These are phyloP conservation scores for Dendrostoma leiphaemia DNA, from an alignment of 2,329 filamentous ascomycete genomes.

Conservation along the genomic window DNA sequence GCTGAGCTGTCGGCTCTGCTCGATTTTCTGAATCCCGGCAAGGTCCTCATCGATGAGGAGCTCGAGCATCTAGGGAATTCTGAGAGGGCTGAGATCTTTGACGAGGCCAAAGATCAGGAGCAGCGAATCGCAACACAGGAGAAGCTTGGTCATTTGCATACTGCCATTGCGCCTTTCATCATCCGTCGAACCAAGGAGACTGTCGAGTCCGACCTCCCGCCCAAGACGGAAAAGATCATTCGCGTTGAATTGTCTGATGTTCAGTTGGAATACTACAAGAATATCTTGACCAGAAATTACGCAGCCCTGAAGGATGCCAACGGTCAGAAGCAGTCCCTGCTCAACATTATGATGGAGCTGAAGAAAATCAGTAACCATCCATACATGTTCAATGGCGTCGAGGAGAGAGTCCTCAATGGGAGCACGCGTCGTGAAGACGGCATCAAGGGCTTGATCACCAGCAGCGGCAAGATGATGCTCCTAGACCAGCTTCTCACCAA, in stretches of 20 bases:
- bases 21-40: constrained; percentile 96
- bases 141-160: constrained; percentile 83
- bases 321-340: constrained; percentile 88
- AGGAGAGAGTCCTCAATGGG: constrained; percentile 81
- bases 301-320: constrained; percentile 87
- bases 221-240: constrained; percentile 98
- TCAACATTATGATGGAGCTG: constrained; percentile 99
- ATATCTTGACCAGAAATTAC: constrained; percentile 96
- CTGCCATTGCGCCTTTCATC: constrained; percentile 89
- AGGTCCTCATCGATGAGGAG: constrained; percentile 86
- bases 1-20: constrained; percentile 89
- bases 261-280: constrained; percentile 98
- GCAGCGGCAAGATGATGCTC: constrained; percentile 99
- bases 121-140: constrained; percentile 74
- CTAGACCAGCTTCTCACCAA: constrained; percentile 94
- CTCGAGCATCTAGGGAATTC: constrained; percentile 69
- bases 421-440: constrained; percentile 83
- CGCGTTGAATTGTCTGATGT: constrained; percentile 95
- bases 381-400: constrained; percentile 94
- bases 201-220: constrained; percentile 92
- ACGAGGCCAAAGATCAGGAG: constrained; percentile 32
- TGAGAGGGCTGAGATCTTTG: constrained; percentile 26
- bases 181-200: constrained; percentile 95
- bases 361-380: constrained; percentile 99
- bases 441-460: constrained; percentile 89